Evolutionary conservation across 2,329 filamentous ascomycete genomes (phyloP).

Genomic region (Neopestalotiopsis sp.): DNA sequence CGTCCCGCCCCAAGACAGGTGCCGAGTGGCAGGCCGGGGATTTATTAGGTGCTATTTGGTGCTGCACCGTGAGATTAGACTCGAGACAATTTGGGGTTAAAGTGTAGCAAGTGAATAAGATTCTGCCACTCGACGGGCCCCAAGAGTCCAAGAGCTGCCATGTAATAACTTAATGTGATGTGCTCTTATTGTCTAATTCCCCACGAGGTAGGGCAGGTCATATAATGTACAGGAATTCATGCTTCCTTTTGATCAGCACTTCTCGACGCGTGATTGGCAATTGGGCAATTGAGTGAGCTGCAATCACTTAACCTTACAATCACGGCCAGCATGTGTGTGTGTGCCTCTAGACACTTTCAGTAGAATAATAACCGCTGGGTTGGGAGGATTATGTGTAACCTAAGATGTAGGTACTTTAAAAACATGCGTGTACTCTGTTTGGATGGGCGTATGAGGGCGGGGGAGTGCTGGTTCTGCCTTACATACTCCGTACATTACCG

Average conservation of each 20-base stretch:
- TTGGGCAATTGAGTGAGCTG: not conserved
- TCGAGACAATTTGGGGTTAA: not conserved
- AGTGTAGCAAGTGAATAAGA: conserved; percentile 1
- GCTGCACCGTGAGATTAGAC: not conserved
- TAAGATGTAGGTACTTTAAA: not conserved
- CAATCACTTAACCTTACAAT: not conserved
- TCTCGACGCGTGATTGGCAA: not conserved
- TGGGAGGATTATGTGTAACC: not conserved
- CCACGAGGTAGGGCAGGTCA: not conserved
- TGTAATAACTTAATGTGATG: not conserved
- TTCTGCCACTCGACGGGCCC: not conserved
- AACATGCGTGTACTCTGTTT: not conserved
- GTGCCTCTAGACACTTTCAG: not conserved
- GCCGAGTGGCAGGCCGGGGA: not conserved
- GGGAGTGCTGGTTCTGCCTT: not conserved
- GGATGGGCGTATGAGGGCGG: not conserved
- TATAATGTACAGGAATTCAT: not conserved
- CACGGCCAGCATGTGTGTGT: not conserved
- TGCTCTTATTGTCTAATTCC: not conserved
- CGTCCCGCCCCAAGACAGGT: not conserved
- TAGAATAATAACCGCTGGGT: not conserved
- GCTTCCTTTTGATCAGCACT: not conserved
- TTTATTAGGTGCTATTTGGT: conserved; percentile 3
- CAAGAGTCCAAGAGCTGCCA: not conserved
- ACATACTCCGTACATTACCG: not conserved